Evolutionary conservation across 225 moss, liverwort and hornwort genomes (phyloP), one percentile per base, ranked within the genome.

Genomic region (Polytrichum formosum): DNA sequence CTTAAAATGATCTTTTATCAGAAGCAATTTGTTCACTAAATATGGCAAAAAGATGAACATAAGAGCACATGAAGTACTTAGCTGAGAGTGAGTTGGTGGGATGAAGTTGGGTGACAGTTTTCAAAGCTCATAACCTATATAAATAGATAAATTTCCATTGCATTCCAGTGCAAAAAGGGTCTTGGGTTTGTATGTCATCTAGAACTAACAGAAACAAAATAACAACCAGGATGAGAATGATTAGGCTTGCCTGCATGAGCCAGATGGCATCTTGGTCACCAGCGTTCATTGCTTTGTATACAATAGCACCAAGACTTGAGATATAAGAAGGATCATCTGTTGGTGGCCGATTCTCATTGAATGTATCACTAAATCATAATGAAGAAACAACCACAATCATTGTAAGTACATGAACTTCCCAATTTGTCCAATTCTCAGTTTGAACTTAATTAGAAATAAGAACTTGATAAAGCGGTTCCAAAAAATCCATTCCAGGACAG

Each of bases 301-400:
- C 91, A 29, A 88, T 86, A 66, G 90, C 82, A 75, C 91, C 93
- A 73, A 96, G 90, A 72, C 82, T 75, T 67, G 91, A 85, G 76
- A 96, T 93, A 60, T 93, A 96, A 46, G 75, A 61, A 60, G 91
- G 91, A 80, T 96, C 88, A 84, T 90, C 75, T 30, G 93, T 90
- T 69, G 93, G 93, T 68, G 93, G 96, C 78, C 82, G 74, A 87
- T 96, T 96, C 72, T 93, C 91, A 70, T 96, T 96, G 77, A 91
- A 96, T 20, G 96, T 96, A 75, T 96, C 96, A 76, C 81, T 84
- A 73, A 71, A 78, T 64, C 78, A 68, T 6, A 33, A 72, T 18
- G 78, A 68, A 56, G 18, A 68, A 65, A 54, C 31, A 65, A 26
- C 13, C 23, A 78, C 46, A 3, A 46, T 46, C 3, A 46, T 46